Evolutionary conservation across 495 filamentous ascomycete species (phyloP), one percentile per base, ranked within the genome.

Genomic region (Physcia stellaris): DNA sequence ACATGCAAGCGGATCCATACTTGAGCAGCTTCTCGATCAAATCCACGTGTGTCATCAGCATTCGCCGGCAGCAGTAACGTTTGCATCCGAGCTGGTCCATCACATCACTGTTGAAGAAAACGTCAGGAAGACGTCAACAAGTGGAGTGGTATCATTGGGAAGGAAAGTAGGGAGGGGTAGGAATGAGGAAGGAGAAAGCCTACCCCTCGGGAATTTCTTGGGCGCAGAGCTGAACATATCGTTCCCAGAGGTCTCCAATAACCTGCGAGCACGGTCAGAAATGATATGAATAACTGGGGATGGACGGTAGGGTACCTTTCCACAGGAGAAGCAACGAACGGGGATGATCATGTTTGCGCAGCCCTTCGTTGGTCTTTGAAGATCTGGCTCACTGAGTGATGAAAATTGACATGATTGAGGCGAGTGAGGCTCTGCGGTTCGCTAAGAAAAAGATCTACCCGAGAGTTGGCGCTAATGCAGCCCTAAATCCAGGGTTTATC

Each of bases 21-120:
- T 88, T 85, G 18, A 98, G 71, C 15, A 98, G 72, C 67, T 98
- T 98, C 70, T 98, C 90, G 46, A 98, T 96, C 37, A 98, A 66
- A 56, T 98, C 90, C 45, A 98, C 92, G 57, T 98, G 90, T n/a
- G 90, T 98, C 85, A 98, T 93, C 50, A 98, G 70, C 90, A 98
- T 98, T 55, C 90, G 77, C 32, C 90, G 81, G 62, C 90, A 98
- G 68, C 90, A 98, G 63, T 96, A 98, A 24, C 90, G 76, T 58
- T 84, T 86, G 64, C 87, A 85, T 22, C 85, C 85, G 6, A 96
- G 76, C 43, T 83, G 66, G 55, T 96, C 86, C 79, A 98, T 87
- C 19, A 88, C 90, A 50, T 93, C 84, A 49, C 86, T 90, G 39
- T 12, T 12, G 21, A 27, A 17, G 6, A 1, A 12, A 24, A 28